Percentiles rank a stretch among this genome's conserved stretches.
phyloP scores from a whole-genome alignment of 179 eudicot genomes.

The Monotropa hypopitys region DNA sequence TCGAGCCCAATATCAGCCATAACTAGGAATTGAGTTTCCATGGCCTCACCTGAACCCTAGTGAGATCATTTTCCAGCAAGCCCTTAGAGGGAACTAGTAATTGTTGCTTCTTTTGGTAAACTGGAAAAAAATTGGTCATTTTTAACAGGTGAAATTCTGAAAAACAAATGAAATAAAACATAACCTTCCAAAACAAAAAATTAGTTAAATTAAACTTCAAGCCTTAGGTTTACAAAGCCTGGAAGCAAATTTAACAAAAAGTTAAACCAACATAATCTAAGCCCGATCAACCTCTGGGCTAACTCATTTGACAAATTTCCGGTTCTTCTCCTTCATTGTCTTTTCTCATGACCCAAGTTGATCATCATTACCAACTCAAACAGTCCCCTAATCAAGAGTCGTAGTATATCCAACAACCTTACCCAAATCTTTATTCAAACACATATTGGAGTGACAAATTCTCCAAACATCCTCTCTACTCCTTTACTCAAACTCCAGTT shows the following conservation, averaged over 20 bases:
- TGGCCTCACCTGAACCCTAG: background rate
- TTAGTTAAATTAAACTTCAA: background rate
- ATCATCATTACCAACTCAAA: background rate
- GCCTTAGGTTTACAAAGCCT: background rate
- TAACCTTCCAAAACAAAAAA: background rate
- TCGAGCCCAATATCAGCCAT: background rate
- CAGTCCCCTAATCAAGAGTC: background rate
- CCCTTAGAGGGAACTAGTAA: background rate
- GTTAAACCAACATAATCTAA: background rate
- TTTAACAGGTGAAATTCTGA: background rate
- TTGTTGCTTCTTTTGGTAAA: background rate
- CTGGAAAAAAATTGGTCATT: background rate
- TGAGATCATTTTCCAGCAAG: background rate
- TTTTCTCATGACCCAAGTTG: background rate
- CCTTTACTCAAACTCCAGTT: background rate
- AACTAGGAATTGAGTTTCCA: background rate
- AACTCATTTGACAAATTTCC: background rate
- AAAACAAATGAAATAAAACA: background rate
- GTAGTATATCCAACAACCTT: background rate
- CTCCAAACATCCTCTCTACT: background rate
- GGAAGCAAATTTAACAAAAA: background rate
- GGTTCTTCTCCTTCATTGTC: slow-evolving; percentile 2
- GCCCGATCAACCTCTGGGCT: background rate
- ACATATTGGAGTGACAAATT: background rate
- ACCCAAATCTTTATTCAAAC: background rate